These are phyloP conservation scores for Trametes punicea DNA, from an alignment of 768 basidiomycete genomes.

Conservation along the genomic window DNA sequence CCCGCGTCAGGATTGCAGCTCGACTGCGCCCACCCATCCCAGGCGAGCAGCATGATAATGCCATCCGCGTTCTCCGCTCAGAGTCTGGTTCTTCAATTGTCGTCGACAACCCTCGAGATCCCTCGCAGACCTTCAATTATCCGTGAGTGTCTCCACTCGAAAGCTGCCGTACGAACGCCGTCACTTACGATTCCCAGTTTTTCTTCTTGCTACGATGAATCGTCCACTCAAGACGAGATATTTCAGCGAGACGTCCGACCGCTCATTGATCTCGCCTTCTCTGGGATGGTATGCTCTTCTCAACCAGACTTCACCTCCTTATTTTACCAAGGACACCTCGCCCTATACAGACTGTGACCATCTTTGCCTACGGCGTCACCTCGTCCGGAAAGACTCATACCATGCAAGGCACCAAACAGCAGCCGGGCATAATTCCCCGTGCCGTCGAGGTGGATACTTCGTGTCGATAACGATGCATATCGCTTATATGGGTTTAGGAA, in stretches of 20 bases:
- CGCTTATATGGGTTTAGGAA: neutral
- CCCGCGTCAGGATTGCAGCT: conserved; percentile 67
- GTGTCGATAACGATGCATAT: neutral
- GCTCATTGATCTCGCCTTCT: conserved; percentile 72
- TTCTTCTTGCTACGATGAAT: conserved; percentile 71
- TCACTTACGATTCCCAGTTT: conserved; percentile 41
- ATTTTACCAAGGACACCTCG: neutral
- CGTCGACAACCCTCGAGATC: conserved; percentile 69
- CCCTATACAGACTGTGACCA: conserved; percentile 64
- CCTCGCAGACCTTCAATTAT: conserved; percentile 71
- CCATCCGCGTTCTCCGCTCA: conserved; percentile 48
- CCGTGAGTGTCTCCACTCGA: conserved; percentile 43
- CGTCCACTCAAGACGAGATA: conserved; percentile 71
- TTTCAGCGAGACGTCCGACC: conserved; percentile 74
- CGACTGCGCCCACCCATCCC: conserved; percentile 65
- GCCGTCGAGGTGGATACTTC: conserved; percentile 56
- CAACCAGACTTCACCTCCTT: neutral
- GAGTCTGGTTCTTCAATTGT: conserved; percentile 46
- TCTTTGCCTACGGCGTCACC: conserved; percentile 90
- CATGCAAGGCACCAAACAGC: conserved; percentile 74
- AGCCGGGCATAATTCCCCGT: conserved; percentile 86
- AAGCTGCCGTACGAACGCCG: neutral
- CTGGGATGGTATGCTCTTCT: conserved; percentile 58
- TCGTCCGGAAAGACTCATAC: conserved; percentile 92
- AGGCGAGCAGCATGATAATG: conserved; percentile 60